A percentile compares a stretch with the other conserved stretches of the same genome.
phyloP scores from a whole-genome alignment of 208 protist genomes.

The Leishmania tropica region DNA sequence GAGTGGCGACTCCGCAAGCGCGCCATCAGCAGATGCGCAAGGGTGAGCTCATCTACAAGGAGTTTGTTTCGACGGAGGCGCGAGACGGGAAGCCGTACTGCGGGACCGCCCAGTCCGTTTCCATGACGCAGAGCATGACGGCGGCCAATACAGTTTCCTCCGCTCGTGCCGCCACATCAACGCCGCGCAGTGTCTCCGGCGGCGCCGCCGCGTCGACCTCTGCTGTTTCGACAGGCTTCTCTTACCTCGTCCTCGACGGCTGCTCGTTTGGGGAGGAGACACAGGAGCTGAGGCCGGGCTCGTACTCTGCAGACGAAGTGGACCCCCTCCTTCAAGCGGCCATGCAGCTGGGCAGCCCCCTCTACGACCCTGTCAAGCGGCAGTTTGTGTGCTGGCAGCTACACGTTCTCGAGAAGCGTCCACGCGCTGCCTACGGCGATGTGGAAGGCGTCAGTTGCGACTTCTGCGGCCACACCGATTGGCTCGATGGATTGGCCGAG shows the following conservation, averaged over 20 bases:
- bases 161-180: slow-evolving; percentile 23
- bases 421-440: slow-evolving; percentile 40
- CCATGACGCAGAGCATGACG: neutral
- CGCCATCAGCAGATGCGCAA: neutral
- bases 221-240: neutral
- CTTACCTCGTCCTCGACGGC: neutral
- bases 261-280: slow-evolving; percentile 16
- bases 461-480: slow-evolving; percentile 83
- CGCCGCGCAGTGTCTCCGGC: slow-evolving; percentile 15
- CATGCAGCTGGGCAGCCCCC: slow-evolving; percentile 74
- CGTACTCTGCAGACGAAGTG: slow-evolving; percentile 15
- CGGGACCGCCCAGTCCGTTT: too few relatives aligned
- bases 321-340: slow-evolving; percentile 22
- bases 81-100: neutral
- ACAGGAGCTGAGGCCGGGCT: slow-evolving; percentile 8
- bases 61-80: neutral
- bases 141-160: neutral
- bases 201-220: slow-evolving; percentile 7
- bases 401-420: slow-evolving; percentile 41
- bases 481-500: slow-evolving; percentile 33
- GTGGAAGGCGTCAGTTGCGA: slow-evolving; percentile 86
- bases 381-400: slow-evolving; percentile 71
- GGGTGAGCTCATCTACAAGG: neutral
- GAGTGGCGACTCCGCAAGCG: neutral
- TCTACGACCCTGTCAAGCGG: slow-evolving; percentile 73